Conservation (phyloP, 2,329 filamentous ascomycete genomes). For the Dryadomyces sulphureus region DNA sequence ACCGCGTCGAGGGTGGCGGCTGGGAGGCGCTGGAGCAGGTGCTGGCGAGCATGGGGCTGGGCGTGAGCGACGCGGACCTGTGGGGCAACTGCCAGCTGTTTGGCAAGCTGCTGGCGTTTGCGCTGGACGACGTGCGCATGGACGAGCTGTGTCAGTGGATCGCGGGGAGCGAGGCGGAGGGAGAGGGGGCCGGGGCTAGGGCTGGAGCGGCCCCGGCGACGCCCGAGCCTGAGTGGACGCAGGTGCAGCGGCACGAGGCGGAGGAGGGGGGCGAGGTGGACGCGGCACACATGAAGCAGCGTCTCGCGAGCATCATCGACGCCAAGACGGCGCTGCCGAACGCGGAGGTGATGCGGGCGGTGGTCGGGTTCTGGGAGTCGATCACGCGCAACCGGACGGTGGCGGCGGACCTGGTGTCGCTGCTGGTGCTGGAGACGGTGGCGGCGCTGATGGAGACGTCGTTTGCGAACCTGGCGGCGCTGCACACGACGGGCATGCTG, state of each 20-base stretch:
- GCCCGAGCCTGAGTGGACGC: neutral
- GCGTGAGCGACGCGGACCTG: constrained; percentile 50
- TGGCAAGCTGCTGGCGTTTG: constrained; percentile 68
- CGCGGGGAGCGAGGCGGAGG: neutral
- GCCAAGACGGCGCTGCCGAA: constrained; percentile 40
- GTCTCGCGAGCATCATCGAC: constrained; percentile 33
- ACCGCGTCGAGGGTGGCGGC: constrained; percentile 59
- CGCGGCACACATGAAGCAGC: constrained; percentile 16
- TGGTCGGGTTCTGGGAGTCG: constrained; percentile 50
- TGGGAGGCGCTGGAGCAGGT: constrained; percentile 65
- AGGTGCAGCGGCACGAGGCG: neutral
- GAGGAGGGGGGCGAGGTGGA: neutral
- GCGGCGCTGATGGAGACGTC: constrained; percentile 43
- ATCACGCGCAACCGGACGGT: constrained; percentile 30
- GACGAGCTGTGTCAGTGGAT: constrained; percentile 50
- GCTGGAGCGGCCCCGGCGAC: neutral
- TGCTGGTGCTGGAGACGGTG: constrained; percentile 53
- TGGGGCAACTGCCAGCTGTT: constrained; percentile 62
- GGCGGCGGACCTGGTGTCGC: constrained; percentile 33
- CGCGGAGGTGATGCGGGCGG: constrained; percentile 45
- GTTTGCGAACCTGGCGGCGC: constrained; percentile 51
- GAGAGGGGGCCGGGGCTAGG: neutral
- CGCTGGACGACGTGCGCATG: constrained; percentile 62
- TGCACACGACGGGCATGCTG: constrained; percentile 59
- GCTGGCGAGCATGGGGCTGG: constrained; percentile 51